Percentiles rank a stretch among this genome's conserved stretches.
Conservation (phyloP, 2,329 filamentous ascomycete species). For the Beauveria varroae region DNA sequence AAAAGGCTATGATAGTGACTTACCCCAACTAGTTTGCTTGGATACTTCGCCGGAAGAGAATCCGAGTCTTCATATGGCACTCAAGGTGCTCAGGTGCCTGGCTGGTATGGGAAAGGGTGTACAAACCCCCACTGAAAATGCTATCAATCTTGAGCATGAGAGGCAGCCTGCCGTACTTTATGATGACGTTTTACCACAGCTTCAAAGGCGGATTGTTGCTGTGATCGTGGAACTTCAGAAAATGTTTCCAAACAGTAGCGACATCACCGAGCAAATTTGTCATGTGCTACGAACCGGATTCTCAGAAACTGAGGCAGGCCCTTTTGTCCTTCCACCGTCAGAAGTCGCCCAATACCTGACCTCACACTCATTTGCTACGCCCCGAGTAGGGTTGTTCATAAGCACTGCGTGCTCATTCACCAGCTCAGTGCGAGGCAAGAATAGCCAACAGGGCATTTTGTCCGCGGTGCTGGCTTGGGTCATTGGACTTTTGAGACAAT, state of each 20-base stretch:
- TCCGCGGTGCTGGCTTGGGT: conserved; percentile 53
- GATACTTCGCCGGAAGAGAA: conserved; percentile 30
- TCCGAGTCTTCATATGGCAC: conserved; percentile 38
- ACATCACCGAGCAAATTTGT: conserved; percentile 66
- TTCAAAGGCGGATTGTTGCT: conserved; percentile 41
- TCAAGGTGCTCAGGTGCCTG: conserved; percentile 59
- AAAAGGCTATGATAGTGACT: not conserved
- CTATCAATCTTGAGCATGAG: conserved; percentile 58
- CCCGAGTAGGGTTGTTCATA: conserved; percentile 61
- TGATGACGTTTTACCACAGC: conserved; percentile 18
- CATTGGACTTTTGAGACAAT: conserved; percentile 50
- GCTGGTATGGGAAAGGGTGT: conserved; percentile 64
- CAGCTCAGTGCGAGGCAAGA: conserved; percentile 44
- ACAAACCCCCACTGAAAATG: conserved; percentile 58
- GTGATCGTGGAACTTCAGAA: conserved; percentile 40
- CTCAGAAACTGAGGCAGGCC: conserved; percentile 63
- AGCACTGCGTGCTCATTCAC: conserved; percentile 65
- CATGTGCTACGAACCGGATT: conserved; percentile 66
- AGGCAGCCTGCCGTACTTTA: conserved; percentile 13
- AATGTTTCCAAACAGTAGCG: conserved; percentile 51
- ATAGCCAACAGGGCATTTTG: conserved; percentile 40
- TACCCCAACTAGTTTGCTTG: conserved; percentile 15
- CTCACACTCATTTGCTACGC: conserved; percentile 50
- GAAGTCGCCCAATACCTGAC: conserved; percentile 61
- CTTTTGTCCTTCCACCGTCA: conserved; percentile 65